phyloP scores from a whole-genome alignment of 345 rosid genomes.

The Salix udensis region DNA sequence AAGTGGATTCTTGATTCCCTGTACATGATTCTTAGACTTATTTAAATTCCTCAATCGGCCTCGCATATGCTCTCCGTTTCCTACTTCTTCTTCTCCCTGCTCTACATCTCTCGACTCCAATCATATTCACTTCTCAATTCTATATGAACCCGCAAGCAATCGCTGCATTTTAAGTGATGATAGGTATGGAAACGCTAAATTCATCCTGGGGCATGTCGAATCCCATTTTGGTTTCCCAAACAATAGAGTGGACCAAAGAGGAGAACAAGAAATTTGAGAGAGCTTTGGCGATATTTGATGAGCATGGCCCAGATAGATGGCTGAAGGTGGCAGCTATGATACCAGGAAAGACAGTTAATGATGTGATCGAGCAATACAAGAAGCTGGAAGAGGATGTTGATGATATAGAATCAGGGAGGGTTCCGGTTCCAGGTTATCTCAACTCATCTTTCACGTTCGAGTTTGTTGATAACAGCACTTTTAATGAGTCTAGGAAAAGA shows the following conservation, averaged over 20 bases:
- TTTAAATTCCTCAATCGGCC: not conserved
- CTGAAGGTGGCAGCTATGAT: constrained; percentile 59
- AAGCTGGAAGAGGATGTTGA: constrained; percentile 65
- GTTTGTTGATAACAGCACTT: constrained; percentile 26
- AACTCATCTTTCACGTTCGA: constrained; percentile 42
- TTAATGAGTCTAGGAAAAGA: constrained; percentile 50
- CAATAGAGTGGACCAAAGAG: constrained; percentile 59
- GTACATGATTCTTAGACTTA: constrained; percentile 25
- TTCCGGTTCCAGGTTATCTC: constrained; percentile 68
- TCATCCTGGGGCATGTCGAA: constrained; percentile 36
- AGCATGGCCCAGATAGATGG: constrained; percentile 73
- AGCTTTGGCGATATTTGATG: constrained; percentile 63
- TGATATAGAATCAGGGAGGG: constrained; percentile 69
- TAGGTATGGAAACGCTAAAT: constrained; percentile 55
- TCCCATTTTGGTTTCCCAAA: constrained; percentile 25
- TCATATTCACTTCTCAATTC: not conserved
- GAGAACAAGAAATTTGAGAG: constrained; percentile 80
- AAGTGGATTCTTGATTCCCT: constrained; percentile 41
- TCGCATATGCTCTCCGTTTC: not conserved
- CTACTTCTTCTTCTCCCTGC: not conserved
- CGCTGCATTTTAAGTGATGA: not conserved
- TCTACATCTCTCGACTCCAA: not conserved
- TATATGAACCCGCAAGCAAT: not conserved
- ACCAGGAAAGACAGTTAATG: constrained; percentile 64
- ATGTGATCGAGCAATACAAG: constrained; percentile 63